Evolutionary conservation across 1,139 yeast genomes (phyloP).

Genomic region (Keqinozyma sinolaborantium): DNA sequence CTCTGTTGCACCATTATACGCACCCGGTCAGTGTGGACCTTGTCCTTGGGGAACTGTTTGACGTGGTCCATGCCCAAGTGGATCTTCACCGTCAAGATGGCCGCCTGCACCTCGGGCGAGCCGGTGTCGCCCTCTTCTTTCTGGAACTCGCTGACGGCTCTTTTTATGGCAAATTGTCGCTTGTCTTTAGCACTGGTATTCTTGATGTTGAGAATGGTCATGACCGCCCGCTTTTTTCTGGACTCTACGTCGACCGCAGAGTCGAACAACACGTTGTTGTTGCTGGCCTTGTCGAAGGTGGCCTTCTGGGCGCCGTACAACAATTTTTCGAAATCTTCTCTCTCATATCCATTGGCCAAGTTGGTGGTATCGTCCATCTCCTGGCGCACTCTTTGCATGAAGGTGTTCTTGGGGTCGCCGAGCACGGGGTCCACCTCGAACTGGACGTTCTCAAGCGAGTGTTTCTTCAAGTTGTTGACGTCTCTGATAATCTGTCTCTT

Average conservation of each 20-base stretch:
- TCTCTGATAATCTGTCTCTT: conserved; percentile 44
- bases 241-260: conserved; percentile 45
- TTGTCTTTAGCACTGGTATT: conserved; percentile 64
- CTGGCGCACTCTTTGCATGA: conserved; percentile 62
- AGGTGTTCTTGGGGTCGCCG: conserved; percentile 67
- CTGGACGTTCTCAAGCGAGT: conserved; percentile 26
- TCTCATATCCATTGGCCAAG: conserved; percentile 56
- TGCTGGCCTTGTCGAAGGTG: conserved; percentile 25
- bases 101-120: conserved; percentile 94
- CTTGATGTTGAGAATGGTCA: conserved; percentile 69
- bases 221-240: conserved; percentile 63
- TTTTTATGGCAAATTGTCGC: conserved; percentile 52
- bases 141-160: conserved; percentile 77
- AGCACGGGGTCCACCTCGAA: conserved; percentile 69
- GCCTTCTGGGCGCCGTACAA: conserved; percentile 70
- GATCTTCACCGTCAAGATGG: conserved; percentile 77
- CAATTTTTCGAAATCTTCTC: conserved; percentile 69
- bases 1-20: conserved; percentile 87
- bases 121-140: conserved; percentile 91
- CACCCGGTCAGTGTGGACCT: conserved; percentile 61
- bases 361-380: conserved; percentile 54
- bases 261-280: conserved; percentile 37
- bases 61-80: conserved; percentile 77
- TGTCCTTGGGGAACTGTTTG: conserved; percentile 70
- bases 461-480: conserved; percentile 44